Evolutionary conservation across 768 basidiomycete genomes (phyloP), one percentile per base, ranked within the genome.

Genomic region (Lactifluus piperatus): DNA sequence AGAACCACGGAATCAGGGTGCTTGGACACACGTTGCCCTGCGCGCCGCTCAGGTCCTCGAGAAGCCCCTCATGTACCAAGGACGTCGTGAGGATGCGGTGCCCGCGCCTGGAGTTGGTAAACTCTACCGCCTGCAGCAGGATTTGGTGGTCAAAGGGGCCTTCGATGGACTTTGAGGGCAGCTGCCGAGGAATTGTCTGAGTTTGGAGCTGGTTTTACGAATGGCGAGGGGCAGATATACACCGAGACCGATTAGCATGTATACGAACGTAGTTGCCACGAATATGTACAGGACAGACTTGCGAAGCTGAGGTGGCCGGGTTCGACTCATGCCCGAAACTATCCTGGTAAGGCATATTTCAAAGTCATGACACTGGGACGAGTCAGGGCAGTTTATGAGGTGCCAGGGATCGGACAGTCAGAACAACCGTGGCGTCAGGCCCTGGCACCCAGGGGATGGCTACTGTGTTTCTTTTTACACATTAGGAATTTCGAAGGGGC

Each of bases 1-100:
- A 67, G 93, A 94, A 68, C 85, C 92, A 3, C 81, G 76, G 68
- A 95, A 97, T 68, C 92, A 94, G 70, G 93, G 93, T 2, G 81
- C 86, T 2, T 94, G 79, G 75, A 69, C 73, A 13, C 86, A 90
- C 72, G 86, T 91, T 44, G 70, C 69, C 37, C 74, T 75, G 1
- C 75, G 91, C 29, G 32, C 24, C 5, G 50, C 36, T 47, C 49
- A 45, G 27, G 37, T 61, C 18, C 44, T 56, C 18, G 45, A 39
- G 36, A 32, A 29, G 34, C 54, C 54, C 26, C 67, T 89, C 48
- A 68, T 60, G 58, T 92, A 85, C 69, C 67, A 73, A n/a, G 91
- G 92, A 3, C 74, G 92, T 66, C 77, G 72, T 62, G 83, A 84
- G 72, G 85, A 82, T 66, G 81, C 87, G 18, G 73, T 93, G 30